Evolutionary conservation across 1,284 basidiomycete genomes (phyloP).

Genomic region (Schizopora paradoxa): DNA sequence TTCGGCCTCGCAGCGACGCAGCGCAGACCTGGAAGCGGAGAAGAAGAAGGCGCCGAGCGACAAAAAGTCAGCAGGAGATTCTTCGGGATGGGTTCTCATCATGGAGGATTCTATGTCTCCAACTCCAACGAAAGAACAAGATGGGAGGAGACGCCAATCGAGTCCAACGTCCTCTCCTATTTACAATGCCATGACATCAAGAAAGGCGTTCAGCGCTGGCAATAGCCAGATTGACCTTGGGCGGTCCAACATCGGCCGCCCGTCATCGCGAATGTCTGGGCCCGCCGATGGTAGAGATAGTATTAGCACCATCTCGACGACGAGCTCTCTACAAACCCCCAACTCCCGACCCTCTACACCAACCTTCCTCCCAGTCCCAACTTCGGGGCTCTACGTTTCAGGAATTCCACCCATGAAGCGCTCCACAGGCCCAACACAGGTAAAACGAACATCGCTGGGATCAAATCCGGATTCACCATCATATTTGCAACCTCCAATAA

Average conservation of each 20-base stretch:
- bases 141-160: constrained; percentile 52
- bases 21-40: constrained; percentile 29
- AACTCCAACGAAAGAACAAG: constrained; percentile 56
- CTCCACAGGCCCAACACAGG: constrained; percentile 44
- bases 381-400: constrained; percentile 41
- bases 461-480: constrained; percentile 23
- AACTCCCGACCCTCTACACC: constrained; percentile 68
- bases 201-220: constrained; percentile 31
- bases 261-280: constrained; percentile 64
- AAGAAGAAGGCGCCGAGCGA: constrained; percentile 17
- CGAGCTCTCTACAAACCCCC: constrained; percentile 61
- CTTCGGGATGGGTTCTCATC: constrained; percentile 75
- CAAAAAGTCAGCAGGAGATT: constrained; percentile 37
- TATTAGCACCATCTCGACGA: constrained; percentile 48
- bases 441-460: constrained; percentile 61
- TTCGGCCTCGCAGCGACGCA: constrained; percentile 27
- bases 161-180: constrained; percentile 41
- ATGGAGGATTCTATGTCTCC: constrained; percentile 67
- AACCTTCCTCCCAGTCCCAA: constrained; percentile 64
- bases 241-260: constrained; percentile 43
- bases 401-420: constrained; percentile 47
- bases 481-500: constrained; percentile 27
- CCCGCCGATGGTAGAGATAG: constrained; percentile 38
- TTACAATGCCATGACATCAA: constrained; percentile 31
- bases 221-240: constrained; percentile 36